Evolutionary conservation across 352 stramenopile species (phyloP), one percentile per base, ranked within the genome.

Genomic region (Phytophthora sp.): DNA sequence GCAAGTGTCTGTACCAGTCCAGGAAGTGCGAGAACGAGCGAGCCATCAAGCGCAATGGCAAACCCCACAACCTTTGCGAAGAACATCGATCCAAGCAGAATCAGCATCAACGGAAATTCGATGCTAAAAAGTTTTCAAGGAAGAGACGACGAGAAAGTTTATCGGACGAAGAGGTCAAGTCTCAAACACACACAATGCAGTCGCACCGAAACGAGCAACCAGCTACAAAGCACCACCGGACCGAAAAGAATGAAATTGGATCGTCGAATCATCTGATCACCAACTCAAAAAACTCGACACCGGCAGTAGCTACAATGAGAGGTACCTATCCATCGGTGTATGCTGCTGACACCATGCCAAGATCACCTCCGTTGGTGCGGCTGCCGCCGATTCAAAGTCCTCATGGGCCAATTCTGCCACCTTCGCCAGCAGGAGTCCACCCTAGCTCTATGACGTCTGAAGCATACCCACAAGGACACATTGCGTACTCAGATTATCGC

Each of bases 11-110:
- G 21, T 93, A 93, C 49, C 79, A 90, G 56, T 91, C 82, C 27
- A 77, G 82, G 43, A 93, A 91, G 58, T 93, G 84, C 69, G 82
- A 91, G 64, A 91, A 90, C 56, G 84, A 93, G 55, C 82, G 84
- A 27, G 84, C 84, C 13, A 48, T 93, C 48, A 93, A 93, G 61
- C 79, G 82, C 62, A 93, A 93, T 53, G 84, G 84, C 26, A 79
- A 87, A 50, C 69, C 84, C 23, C 84, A 93, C 70, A 93, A 93
- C 39, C 58, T 93, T 20, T 93, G 84, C 41, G 84, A 93, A 26
- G 79, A 87, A 54, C 84, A 93, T 56, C 82, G 84, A 12, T 68
- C 60, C 30, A 91, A 90, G 64, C 84, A 93, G 69, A 93, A 93
- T 58, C 78, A 89, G 68, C 82, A 93, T 60, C 84, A 93, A 53